Percentiles rank a stretch among this genome's conserved stretches.
Conservation (phyloP, 495 filamentous ascomycete genomes). For the Lophiotrema nucula region DNA sequence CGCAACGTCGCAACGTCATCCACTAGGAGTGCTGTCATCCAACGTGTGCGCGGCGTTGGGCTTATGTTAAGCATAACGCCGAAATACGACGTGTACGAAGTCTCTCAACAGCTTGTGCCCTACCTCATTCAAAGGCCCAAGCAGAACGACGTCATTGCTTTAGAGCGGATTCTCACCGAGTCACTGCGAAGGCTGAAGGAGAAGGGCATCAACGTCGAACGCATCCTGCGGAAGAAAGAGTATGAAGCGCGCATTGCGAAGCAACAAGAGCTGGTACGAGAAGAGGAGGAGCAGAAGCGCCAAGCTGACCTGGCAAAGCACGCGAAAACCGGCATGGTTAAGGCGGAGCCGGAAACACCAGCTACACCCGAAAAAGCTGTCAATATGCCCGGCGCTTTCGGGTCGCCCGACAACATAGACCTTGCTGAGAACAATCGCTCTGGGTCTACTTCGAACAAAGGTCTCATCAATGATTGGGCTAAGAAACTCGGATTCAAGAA, state of each 20-base stretch:
- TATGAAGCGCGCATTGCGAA: slow-evolving; percentile 83
- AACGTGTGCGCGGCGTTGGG: slow-evolving; percentile 60
- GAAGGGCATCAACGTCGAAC: slow-evolving; percentile 91
- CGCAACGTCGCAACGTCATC: slow-evolving; percentile 46
- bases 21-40: slow-evolving; percentile 50
- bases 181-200: slow-evolving; percentile 72
- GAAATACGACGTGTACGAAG: slow-evolving; percentile 78
- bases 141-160: slow-evolving; percentile 77
- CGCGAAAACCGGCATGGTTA: slow-evolving; percentile 42
- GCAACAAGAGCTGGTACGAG: slow-evolving; percentile 61
- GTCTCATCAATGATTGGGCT: slow-evolving; percentile 22
- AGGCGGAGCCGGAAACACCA: slow-evolving; percentile 39
- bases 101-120: slow-evolving; percentile 77
- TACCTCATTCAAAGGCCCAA: slow-evolving; percentile 78
- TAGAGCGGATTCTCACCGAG: slow-evolving; percentile 84
- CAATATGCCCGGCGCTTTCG: slow-evolving; percentile 37
- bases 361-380: slow-evolving; percentile 41
- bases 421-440: background rate
- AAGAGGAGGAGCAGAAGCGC: slow-evolving; percentile 71
- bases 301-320: slow-evolving; percentile 62
- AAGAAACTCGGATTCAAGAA: slow-evolving; percentile 27
- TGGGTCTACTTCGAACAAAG: slow-evolving; percentile 37
- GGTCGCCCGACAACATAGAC: slow-evolving; percentile 14
- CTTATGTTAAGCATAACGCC: slow-evolving; percentile 60
- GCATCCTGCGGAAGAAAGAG: slow-evolving; percentile 80